Conservation (phyloP, 306 rosid species). For the Hippophae tibetana region DNA sequence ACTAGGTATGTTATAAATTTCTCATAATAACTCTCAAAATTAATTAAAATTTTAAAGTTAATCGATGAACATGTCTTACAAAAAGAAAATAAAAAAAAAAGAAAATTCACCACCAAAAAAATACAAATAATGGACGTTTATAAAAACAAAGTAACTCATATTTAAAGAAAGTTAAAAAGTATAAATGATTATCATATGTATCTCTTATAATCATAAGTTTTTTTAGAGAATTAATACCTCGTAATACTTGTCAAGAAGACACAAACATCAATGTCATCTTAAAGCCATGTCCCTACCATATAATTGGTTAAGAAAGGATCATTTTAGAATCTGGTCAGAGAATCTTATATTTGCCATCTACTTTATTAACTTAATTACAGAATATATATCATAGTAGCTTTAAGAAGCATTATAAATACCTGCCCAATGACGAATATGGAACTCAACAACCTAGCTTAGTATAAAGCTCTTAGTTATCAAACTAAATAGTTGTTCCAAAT, state of each 20-base stretch:
- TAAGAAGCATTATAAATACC: slow-evolving; percentile 36
- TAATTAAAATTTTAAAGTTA: too few species aligned
- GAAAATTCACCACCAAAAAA: too few species aligned
- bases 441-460: slow-evolving; percentile 15
- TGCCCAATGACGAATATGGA: slow-evolving; percentile 10
- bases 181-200: too few species aligned
- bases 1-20: rapidly evolving
- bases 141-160: too few species aligned
- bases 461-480: slow-evolving; percentile 9
- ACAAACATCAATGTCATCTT: slow-evolving; percentile 15
- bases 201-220: too few species aligned
- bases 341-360: slow-evolving; percentile 22
- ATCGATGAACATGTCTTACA: too few species aligned
- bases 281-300: slow-evolving; percentile 27
- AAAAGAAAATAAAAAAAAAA: too few species aligned
- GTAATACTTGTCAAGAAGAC: background rate
- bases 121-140: too few species aligned
- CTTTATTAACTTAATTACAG: slow-evolving; percentile 13
- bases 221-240: too few species aligned
- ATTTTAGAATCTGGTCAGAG: slow-evolving; percentile 16
- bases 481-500: too few species aligned
- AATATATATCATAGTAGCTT: slow-evolving; percentile 15
- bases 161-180: too few species aligned
- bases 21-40: too few species aligned
- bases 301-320: slow-evolving; percentile 32